These are phyloP conservation scores for Penicillium verhagenii DNA, from an alignment of 495 filamentous ascomycete species.

Conservation along the genomic window DNA sequence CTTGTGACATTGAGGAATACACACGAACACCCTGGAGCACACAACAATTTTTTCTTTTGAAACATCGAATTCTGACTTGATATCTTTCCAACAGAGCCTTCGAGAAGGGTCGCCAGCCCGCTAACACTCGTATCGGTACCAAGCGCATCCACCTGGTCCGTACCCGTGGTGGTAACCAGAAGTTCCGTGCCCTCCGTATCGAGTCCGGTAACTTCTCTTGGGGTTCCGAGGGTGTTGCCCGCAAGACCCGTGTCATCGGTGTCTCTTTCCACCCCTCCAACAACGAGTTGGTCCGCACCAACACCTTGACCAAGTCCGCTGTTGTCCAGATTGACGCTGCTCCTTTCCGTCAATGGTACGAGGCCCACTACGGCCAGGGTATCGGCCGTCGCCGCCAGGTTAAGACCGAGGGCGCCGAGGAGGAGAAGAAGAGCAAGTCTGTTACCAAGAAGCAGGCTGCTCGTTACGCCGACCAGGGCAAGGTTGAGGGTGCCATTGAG, in stretches of 20 bases:
- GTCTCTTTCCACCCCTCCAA: constrained; percentile 99
- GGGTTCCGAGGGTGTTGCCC: constrained; percentile 94
- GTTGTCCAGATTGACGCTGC: constrained; percentile 98
- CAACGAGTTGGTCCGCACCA: constrained; percentile 99
- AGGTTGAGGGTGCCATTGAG: constrained; percentile 90
- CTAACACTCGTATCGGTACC: constrained; percentile 97
- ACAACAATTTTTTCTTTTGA: constrained; percentile 4
- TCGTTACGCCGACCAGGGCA: constrained; percentile 75
- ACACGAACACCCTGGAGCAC: neutral
- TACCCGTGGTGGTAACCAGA: constrained; percentile 97
- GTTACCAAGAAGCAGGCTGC: constrained; percentile 95
- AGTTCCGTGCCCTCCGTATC: constrained; percentile 98
- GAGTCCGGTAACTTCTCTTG: constrained; percentile 99
- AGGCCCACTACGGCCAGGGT: constrained; percentile 93
- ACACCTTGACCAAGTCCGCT: constrained; percentile 98
- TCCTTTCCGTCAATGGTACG: constrained; percentile 99
- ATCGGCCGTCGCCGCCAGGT: constrained; percentile 89
- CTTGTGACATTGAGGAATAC: neutral
- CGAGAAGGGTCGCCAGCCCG: constrained; percentile 98
- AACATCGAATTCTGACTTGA: constrained; percentile 16
- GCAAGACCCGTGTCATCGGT: constrained; percentile 97
- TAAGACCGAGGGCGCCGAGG: constrained; percentile 66
- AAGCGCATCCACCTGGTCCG: constrained; percentile 99
- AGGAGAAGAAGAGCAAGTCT: constrained; percentile 88
- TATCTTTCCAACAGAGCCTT: constrained; percentile 71